Evolutionary conservation across 2,329 filamentous ascomycete species (phyloP).

Genomic region (Hymenoscyphus fraxineus): DNA sequence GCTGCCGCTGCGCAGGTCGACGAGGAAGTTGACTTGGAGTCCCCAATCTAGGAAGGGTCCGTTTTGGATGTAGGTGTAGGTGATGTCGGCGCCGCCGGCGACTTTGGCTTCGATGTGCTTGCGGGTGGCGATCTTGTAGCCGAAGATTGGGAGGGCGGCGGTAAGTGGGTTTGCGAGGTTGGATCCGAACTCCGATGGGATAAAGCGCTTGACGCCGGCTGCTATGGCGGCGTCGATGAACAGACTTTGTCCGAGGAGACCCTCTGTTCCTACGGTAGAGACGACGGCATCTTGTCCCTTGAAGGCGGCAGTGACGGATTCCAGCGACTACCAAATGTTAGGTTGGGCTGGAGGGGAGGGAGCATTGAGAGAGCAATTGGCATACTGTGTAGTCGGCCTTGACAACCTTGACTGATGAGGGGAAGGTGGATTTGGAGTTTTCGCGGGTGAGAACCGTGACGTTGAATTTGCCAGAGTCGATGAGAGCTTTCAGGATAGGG

Average conservation of each 20-base stretch:
- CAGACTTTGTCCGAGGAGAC: constrained; percentile 42
- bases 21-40: constrained; percentile 40
- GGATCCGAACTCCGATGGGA: constrained; percentile 55
- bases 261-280: constrained; percentile 40
- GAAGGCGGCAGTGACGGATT: constrained; percentile 45
- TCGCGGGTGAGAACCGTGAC: constrained; percentile 48
- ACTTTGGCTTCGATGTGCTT: constrained; percentile 41
- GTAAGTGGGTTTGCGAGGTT: constrained; percentile 39
- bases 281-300: constrained; percentile 56
- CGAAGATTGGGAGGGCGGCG: constrained; percentile 48
- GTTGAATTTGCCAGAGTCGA: constrained; percentile 37
- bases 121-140: constrained; percentile 44
- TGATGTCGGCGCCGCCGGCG: constrained; percentile 38
- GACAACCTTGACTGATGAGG: constrained; percentile 39
- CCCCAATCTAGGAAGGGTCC: constrained; percentile 59
- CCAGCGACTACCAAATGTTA: constrained; percentile 24
- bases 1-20: constrained; percentile 42
- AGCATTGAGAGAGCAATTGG: background rate
- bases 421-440: constrained; percentile 24
- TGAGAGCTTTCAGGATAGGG: constrained; percentile 24
- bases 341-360: background rate
- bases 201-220: constrained; percentile 57
- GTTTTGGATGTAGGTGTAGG: constrained; percentile 53
- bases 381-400: constrained; percentile 41
- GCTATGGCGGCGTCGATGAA: constrained; percentile 56